Evolutionary conservation across 2,329 filamentous ascomycete species (phyloP).

Genomic region (Pseudogymnoascus sp.): DNA sequence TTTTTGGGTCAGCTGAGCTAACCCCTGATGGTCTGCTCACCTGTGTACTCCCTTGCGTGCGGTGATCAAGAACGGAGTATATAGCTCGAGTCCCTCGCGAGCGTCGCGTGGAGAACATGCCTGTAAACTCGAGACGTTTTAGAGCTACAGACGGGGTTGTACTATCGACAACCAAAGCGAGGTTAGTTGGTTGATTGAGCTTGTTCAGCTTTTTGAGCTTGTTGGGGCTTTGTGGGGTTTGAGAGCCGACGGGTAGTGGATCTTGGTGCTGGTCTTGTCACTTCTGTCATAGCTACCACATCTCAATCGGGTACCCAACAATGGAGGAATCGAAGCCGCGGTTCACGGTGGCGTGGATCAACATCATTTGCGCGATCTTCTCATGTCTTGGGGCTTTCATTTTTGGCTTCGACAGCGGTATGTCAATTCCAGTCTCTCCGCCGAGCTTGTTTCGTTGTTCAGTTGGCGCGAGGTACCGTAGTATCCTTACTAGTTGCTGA

Average conservation of each 20-base stretch:
- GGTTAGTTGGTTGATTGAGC: background rate
- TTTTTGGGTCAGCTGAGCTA: no score
- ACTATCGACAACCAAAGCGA: background rate
- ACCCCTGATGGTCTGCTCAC: no score
- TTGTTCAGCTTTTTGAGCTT: background rate
- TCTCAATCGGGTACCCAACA: background rate
- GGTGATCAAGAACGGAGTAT: background rate
- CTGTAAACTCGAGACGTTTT: background rate
- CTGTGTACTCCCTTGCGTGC: background rate
- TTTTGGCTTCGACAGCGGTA: background rate
- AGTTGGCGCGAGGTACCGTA: background rate
- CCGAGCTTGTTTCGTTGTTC: background rate
- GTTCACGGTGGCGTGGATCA: slow-evolving; percentile 10
- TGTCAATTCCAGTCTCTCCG: background rate
- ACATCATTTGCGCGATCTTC: slow-evolving; percentile 9
- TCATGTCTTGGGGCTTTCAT: slow-evolving; percentile 6
- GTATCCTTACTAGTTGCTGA: background rate
- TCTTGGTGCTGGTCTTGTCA: background rate
- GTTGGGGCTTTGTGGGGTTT: background rate
- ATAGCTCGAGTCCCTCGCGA: slow-evolving; percentile 6
- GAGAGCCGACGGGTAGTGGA: background rate
- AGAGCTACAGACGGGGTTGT: background rate
- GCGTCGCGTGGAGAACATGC: background rate
- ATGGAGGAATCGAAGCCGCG: slow-evolving; percentile 6
- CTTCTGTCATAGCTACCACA: background rate